phyloP scores from a whole-genome alignment of 2,329 filamentous ascomycete species.

The Alternaria novae-zelandiae region DNA sequence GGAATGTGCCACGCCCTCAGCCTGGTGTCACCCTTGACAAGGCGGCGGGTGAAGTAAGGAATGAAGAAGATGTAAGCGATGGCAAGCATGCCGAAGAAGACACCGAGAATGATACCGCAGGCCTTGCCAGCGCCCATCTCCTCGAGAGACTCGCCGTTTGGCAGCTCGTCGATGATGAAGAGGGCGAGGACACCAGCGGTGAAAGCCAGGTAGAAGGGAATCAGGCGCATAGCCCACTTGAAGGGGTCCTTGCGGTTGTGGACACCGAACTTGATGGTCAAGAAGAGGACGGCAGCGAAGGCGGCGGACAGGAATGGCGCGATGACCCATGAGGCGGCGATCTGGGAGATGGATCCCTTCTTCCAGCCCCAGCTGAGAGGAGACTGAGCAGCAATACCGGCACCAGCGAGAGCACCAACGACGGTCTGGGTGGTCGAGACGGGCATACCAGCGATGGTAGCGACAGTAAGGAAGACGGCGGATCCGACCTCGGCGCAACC shows the following conservation, averaged over 20 bases:
- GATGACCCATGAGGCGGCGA: conserved; percentile 58
- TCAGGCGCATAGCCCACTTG: conserved; percentile 57
- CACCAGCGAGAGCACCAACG: conserved; percentile 65
- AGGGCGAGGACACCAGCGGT: conserved; percentile 60
- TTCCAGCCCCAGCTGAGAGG: conserved; percentile 37
- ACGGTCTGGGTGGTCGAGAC: conserved; percentile 69
- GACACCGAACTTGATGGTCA: conserved; percentile 57
- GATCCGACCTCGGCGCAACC: conserved; percentile 56
- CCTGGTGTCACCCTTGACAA: conserved; percentile 34
- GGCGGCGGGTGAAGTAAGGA: conserved; percentile 37
- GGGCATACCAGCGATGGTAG: conserved; percentile 61
- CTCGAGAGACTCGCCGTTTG: conserved; percentile 37
- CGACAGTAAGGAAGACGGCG: conserved; percentile 55
- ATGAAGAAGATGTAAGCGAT: conserved; percentile 38
- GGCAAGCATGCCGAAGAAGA: conserved; percentile 31
- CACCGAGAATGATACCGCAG: conserved; percentile 35
- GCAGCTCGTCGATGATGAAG: conserved; percentile 63
- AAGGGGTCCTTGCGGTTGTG: conserved; percentile 58
- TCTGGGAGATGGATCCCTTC: conserved; percentile 35
- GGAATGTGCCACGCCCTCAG: conserved; percentile 34
- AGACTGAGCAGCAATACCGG: conserved; percentile 58
- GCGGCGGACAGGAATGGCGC: conserved; percentile 56
- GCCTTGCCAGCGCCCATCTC: conserved; percentile 40
- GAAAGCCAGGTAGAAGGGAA: conserved; percentile 58
- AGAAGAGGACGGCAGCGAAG: conserved; percentile 60